These are phyloP conservation scores for Aspergillus sp. DNA, from an alignment of 2,329 filamentous ascomycete species.

Conservation along the genomic window DNA sequence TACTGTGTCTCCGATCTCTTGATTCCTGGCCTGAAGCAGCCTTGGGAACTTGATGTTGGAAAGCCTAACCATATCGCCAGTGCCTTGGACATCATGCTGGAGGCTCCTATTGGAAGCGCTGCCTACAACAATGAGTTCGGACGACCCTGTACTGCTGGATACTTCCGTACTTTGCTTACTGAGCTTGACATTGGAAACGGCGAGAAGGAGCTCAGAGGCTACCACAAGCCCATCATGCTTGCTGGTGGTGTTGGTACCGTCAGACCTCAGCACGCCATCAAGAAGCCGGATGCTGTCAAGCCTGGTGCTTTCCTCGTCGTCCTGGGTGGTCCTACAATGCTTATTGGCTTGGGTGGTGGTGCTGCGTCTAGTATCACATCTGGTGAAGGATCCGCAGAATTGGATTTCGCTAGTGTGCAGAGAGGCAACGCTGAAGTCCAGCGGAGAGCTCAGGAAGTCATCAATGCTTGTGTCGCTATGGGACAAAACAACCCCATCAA, in stretches of 20 bases:
- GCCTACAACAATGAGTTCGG: constrained; percentile 98
- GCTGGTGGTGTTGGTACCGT: constrained; percentile 92
- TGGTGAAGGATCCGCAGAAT: constrained; percentile 78
- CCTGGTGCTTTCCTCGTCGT: constrained; percentile 88
- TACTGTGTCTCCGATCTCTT: constrained; percentile 93
- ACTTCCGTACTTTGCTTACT: constrained; percentile 83
- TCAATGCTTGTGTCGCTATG: constrained; percentile 83
- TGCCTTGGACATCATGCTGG: constrained; percentile 93
- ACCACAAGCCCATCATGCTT: constrained; percentile 98
- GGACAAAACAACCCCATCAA: constrained; percentile 82
- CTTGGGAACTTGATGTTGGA: constrained; percentile 89
- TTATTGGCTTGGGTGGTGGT: constrained; percentile 92
- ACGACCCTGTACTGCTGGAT: constrained; percentile 77
- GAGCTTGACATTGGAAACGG: constrained; percentile 56
- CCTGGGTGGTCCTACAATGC: constrained; percentile 91
- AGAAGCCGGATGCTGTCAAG: constrained; percentile 69
- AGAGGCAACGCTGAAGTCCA: constrained; percentile 96
- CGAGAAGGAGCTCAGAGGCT: constrained; percentile 70
- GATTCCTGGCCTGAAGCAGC: constrained; percentile 73
- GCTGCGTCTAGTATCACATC: constrained; percentile 88
- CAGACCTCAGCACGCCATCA: constrained; percentile 81
- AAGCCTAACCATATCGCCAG: constrained; percentile 88
- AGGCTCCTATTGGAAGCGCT: constrained; percentile 90
- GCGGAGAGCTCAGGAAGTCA: constrained; percentile 92
- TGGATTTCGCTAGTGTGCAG: constrained; percentile 97